Base-by-base conservation (phyloP, 306 rosid genomes). In the Prunus davidiana region DNA sequence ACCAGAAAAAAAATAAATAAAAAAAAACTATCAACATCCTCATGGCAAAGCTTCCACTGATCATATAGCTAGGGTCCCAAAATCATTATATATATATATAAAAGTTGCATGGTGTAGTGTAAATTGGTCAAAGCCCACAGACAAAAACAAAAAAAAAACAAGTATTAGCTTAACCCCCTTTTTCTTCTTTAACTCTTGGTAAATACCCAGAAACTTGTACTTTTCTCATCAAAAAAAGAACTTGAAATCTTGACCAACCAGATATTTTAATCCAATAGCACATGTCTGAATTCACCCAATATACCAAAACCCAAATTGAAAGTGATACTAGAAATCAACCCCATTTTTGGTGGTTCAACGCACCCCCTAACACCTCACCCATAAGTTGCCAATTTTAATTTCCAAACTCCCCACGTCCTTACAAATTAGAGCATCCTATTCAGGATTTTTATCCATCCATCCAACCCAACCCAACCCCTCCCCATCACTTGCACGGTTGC, bases 301-400 rank as follows among this genome's bases (percentile, higher is more conserved):
- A 15, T 62, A 72, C 78, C 55, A 68, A 50, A 77, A 69, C 20
- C 8, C 11, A 9, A 49, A 41, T 4, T 73, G 77, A 51, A 51
- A 60, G 63, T 67, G 65, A 77, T 75, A 41, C 87, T 66, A 73
- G 75, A 71, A 71, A 84, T 87, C 86, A 85, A 85, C 88, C 84
- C 84, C 69, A 57, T 19, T 73, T 80, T 76, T 73, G 89, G 89
- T 89, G 84, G 96, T 87, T 89, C 75, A 91, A 89, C 81, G 83
- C 88, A 82, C 83, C 88, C 67, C 24, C 69, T 71, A 69, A 12
- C 64, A 30, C 62, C n/a, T 12, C 6, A 74, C 71, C 63, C 52
- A 54, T 20, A 65, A 30, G 12, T 50, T 71, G 58, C 49, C 20
- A 20, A 9, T 60, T 60, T 32, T 18, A 54, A 2, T 13, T 72